Base-by-base conservation (phyloP, 306 rosid genomes). In the Castanopsis chinensis region DNA sequence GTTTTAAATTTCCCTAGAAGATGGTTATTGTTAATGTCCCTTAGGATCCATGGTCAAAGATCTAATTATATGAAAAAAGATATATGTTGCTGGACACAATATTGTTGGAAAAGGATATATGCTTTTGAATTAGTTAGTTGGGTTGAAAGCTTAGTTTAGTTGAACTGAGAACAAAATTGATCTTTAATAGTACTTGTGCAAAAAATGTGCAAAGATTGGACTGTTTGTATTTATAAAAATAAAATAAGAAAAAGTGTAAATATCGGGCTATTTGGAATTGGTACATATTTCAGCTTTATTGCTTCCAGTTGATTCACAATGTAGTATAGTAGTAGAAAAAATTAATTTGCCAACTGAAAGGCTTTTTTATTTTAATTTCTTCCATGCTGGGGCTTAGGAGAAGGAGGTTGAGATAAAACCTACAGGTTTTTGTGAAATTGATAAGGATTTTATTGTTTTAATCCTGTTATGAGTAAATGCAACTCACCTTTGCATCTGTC, bases 401-500 rank as follows among this genome's bases (percentile, higher is more conserved):
- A 68, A 15, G 30, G 20, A 56, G 11, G 32, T 61, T 18, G 55
- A 64, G 64, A 54, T 23, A 54, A 59, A 61, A 78, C 70, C 59
- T 32, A 52, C 55, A n/a, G n/a, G 30, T 12, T 53, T 54, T 65
- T 75, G 53, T 76, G 43, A 23, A 65, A 78, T 60, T 43, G 3
- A 71, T 27, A 9, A 18, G 35, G 25, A 51, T 68, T 28, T 73
- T 80, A 21, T 76, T 77, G 69, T 79, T 2, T 77, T 67, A 55
- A 58, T 49, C 28, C 80, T 82, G 27, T 32, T 10, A 78, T 45
- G 73, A 52, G 59, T 43, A 6, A 43, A 21, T 68, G 45, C 51
- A 74, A 57, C 86, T 80, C 79, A 86, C 77, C 68, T 67, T 75
- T 72, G 33, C 30, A 2, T 72, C 64, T 84, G 73, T 80, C 64